phyloP scores from a whole-genome alignment of 1,139 yeast species.

The Protomyces inouyei region DNA sequence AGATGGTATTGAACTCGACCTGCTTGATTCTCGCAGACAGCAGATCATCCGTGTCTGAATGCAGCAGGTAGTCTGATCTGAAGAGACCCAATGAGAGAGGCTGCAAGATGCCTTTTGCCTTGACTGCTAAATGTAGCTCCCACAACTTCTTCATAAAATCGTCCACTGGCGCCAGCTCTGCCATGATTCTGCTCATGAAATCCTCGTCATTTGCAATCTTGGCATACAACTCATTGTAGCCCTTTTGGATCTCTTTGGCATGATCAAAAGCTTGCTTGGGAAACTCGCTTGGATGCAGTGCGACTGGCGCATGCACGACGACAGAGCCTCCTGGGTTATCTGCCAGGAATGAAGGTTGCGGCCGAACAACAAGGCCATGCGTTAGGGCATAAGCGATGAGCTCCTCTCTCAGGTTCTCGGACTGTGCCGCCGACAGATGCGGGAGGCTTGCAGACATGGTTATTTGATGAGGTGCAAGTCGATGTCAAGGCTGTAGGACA shows the following conservation, averaged over 20 bases:
- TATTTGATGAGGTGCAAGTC: not conserved
- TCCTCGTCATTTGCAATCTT: slow-evolving; percentile 51
- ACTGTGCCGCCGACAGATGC: not conserved
- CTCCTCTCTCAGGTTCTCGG: slow-evolving; percentile 15
- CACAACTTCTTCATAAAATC: slow-evolving; percentile 79
- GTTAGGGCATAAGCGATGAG: slow-evolving; percentile 33
- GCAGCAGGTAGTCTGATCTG: slow-evolving; percentile 85
- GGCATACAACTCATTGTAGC: slow-evolving; percentile 70
- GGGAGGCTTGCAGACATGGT: not conserved
- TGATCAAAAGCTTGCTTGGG: slow-evolving; percentile 60
- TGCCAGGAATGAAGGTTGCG: slow-evolving; percentile 8
- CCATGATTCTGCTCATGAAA: slow-evolving; percentile 60
- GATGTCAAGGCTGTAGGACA: not conserved
- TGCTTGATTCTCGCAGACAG: slow-evolving; percentile 61
- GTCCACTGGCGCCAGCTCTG: slow-evolving; percentile 38
- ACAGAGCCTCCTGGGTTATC: slow-evolving; percentile 36
- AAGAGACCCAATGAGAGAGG: slow-evolving; percentile 74
- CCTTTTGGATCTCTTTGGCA: slow-evolving; percentile 63
- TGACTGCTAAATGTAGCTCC: slow-evolving; percentile 52
- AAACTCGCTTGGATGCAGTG: slow-evolving; percentile 85
- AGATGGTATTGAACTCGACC: slow-evolving; percentile 91
- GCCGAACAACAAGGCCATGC: slow-evolving; percentile 33
- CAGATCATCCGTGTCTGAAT: slow-evolving; percentile 39
- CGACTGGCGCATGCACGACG: slow-evolving; percentile 67
- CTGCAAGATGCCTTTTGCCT: slow-evolving; percentile 48